Percentiles rank a stretch among this genome's conserved stretches.
phyloP scores from a whole-genome alignment of 2,329 filamentous ascomycete species.

The Verticillium alfalfae region DNA sequence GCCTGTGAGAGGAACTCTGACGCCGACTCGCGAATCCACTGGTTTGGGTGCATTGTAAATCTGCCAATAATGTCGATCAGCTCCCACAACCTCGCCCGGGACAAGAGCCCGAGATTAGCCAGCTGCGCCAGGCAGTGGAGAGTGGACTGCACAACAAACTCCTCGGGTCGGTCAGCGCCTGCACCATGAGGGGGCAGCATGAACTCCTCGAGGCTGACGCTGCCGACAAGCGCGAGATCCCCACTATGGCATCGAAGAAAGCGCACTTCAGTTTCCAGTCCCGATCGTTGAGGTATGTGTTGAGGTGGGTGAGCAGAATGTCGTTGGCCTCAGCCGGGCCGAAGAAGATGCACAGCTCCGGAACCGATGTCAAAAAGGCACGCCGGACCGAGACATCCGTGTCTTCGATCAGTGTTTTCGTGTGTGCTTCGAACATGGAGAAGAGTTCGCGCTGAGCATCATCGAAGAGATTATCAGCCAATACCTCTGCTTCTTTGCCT shows the following conservation, averaged over 20 bases:
- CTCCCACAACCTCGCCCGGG: constrained; percentile 80
- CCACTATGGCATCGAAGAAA: constrained; percentile 93
- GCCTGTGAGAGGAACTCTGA: constrained; percentile 76
- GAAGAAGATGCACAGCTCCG: constrained; percentile 91
- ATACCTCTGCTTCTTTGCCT: constrained; percentile 58
- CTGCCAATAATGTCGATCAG: constrained; percentile 76
- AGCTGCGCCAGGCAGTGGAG: constrained; percentile 84
- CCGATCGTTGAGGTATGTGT: constrained; percentile 92
- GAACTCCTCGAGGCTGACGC: constrained; percentile 86
- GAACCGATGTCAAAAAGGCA: constrained; percentile 86
- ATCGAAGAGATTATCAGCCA: constrained; percentile 81
- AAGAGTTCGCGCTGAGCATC: constrained; percentile 78
- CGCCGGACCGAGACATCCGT: constrained; percentile 78
- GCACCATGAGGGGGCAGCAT: constrained; percentile 90
- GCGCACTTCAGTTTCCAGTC: constrained; percentile 97
- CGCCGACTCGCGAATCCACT: constrained; percentile 90
- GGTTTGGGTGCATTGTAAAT: constrained; percentile 89
- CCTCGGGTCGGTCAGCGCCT: constrained; percentile 89
- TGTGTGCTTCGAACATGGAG: constrained; percentile 79
- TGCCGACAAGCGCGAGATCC: constrained; percentile 89
- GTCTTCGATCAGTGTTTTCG: constrained; percentile 86
- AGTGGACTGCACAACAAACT: constrained; percentile 88
- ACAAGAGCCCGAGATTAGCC: constrained; percentile 81
- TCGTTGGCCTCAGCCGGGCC: constrained; percentile 88
- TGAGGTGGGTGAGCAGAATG: constrained; percentile 91